Evolutionary conservation across 768 basidiomycete genomes (phyloP), one percentile per base, ranked within the genome.

Genomic region (Suillus ampliporus): DNA sequence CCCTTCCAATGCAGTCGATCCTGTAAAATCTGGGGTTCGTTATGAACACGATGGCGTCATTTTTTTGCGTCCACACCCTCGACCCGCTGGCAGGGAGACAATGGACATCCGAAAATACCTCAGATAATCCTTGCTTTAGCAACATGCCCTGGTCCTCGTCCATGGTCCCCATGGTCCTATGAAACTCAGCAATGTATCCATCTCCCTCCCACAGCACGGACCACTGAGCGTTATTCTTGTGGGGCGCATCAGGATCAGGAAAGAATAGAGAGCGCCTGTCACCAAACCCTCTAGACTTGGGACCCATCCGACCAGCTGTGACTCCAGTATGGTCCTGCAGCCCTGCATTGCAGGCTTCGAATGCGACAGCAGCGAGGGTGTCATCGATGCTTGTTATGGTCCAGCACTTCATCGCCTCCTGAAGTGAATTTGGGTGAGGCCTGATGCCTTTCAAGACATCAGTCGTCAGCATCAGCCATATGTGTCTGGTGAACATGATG

Each of bases 331-430:
- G 4, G 11, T 48, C 34, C 4, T 64, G 37, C 23, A 65, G 37
- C 6, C 58, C 58, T 17, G 61, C 61, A 28, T 65, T 63, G 51
- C 51, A 63, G 5, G 64, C 61, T 15, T 48, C 51, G 14, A 59
- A 65, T 1, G n/a, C 35, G 0, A 14, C 37, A 10, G 58, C 15
- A 1, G 58, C 14, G 0, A 65, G 57, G 0, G 52, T 63, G 2
- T 59, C 15, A 50, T 65, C 61, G 2, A 65, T 23, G 35, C 61
- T 65, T 3, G 40, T 11, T 1, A 48, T 43, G 8, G 51, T 65
- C 64, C 57, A 65, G 21, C 64, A 65, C 35, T 35, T 40, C 61
- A 65, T 65, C 0, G 61, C 64, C 21, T 67, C 54, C 21, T 60
- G 10, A 10, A 66, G 21, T 1, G 15, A 57, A 1, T 46, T 23